Evolutionary conservation across 208 protist genomes (phyloP).

Genomic region (Eutreptiella sp.): DNA sequence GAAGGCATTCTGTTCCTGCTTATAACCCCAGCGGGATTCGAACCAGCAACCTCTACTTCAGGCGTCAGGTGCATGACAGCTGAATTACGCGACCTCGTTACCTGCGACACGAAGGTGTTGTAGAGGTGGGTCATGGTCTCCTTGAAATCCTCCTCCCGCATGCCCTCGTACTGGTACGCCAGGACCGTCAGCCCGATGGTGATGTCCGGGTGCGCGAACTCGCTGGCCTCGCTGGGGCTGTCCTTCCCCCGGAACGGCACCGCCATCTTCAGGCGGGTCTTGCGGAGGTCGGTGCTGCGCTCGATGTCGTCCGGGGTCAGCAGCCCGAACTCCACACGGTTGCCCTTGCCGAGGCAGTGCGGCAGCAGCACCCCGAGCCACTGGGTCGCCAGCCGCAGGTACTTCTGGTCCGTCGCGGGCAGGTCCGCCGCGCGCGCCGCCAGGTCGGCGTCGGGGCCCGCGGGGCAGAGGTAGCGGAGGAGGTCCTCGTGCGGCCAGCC

Average conservation of each 20-base stretch:
- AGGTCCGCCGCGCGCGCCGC: too few relatives aligned
- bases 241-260: slow-evolving; percentile 27
- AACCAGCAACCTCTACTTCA: too few relatives aligned
- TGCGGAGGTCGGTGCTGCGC: not conserved
- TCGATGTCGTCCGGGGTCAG: slow-evolving; percentile 17
- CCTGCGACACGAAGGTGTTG: too few relatives aligned
- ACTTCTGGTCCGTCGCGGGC: slow-evolving; percentile 8
- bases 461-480: slow-evolving; percentile 1
- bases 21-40: too few relatives aligned
- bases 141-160: not conserved
- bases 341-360: slow-evolving; percentile 31
- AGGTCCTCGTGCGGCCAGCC: slow-evolving; percentile 4
- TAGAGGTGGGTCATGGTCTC: not conserved
- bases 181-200: slow-evolving; percentile 24
- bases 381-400: slow-evolving; percentile 18
- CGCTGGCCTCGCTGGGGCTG: slow-evolving; percentile 4
- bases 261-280: not conserved
- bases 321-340: slow-evolving; percentile 34
- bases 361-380: slow-evolving; percentile 34
- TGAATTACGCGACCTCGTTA: too few relatives aligned
- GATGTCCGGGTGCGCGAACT: slow-evolving; percentile 22
- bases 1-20: too few relatives aligned
- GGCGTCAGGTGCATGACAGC: too few relatives aligned
- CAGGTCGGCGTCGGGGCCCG: not conserved
- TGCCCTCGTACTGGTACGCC: slow-evolving; percentile 5